Percentiles rank a stretch among this genome's conserved stretches.
These are phyloP conservation scores for Picochlorum sp. DNA, from an alignment of 139 green algal genomes.

Conservation along the genomic window DNA sequence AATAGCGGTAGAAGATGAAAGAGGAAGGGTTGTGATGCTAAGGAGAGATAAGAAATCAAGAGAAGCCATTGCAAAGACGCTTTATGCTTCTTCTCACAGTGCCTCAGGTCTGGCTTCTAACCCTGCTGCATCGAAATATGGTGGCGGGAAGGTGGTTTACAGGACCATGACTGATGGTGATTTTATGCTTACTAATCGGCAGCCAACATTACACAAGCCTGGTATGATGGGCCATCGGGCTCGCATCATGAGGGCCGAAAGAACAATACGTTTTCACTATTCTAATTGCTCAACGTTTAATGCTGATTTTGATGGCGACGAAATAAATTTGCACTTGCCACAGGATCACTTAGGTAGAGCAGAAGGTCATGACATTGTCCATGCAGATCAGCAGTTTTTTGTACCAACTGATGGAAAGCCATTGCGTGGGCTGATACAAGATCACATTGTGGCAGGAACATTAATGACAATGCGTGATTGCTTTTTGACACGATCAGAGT, in stretches of 20 bases:
- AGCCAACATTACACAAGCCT: slow-evolving; percentile 98
- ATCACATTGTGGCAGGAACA: slow-evolving; percentile 79
- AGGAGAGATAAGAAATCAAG: slow-evolving; percentile 32
- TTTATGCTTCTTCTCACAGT: slow-evolving; percentile 32
- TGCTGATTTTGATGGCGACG: slow-evolving; percentile 97
- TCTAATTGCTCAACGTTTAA: slow-evolving; percentile 97
- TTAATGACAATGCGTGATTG: slow-evolving; percentile 78
- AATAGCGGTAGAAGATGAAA: slow-evolving; percentile 83
- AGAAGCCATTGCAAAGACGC: slow-evolving; percentile 64
- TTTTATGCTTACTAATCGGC: slow-evolving; percentile 94
- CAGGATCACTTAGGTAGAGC: slow-evolving; percentile 81
- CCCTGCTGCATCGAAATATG: slow-evolving; percentile 8
- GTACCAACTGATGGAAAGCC: slow-evolving; percentile 92
- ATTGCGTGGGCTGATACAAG: slow-evolving; percentile 91
- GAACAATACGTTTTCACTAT: slow-evolving; percentile 98
- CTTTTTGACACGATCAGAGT: slow-evolving; percentile 65
- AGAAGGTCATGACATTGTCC: slow-evolving; percentile 90
- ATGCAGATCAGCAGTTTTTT: slow-evolving; percentile 91
- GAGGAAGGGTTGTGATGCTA: slow-evolving; percentile 59
- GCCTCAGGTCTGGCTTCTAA: background rate
- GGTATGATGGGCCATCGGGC: slow-evolving; percentile 67
- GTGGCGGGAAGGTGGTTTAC: slow-evolving; percentile 70
- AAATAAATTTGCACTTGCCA: slow-evolving; percentile 98
- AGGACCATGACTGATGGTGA: slow-evolving; percentile 86
- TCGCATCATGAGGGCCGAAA: slow-evolving; percentile 48